Evolutionary conservation across 2,329 filamentous ascomycete species (phyloP).

Genomic region (Aspergillus vadensis): DNA sequence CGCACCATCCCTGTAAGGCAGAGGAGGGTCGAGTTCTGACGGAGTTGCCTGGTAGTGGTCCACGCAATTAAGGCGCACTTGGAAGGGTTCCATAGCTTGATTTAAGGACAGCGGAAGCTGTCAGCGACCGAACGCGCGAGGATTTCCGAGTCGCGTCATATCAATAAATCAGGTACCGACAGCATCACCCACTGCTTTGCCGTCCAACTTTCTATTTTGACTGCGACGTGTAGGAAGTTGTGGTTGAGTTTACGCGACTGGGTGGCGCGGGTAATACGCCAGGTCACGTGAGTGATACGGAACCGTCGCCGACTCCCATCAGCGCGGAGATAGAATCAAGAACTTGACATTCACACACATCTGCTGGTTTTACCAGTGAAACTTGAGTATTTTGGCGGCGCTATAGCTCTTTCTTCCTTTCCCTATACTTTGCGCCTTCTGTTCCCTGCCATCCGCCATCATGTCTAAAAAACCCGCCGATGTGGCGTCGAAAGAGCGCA

Average conservation of each 20-base stretch:
- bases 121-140: constrained; percentile 28
- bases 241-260: constrained; percentile 17
- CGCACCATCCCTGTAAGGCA: constrained; percentile 65
- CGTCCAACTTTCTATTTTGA: background rate
- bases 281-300: constrained; percentile 30
- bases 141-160: constrained; percentile 9
- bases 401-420: constrained; percentile 5
- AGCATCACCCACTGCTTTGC: constrained; percentile 2
- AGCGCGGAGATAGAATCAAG: background rate
- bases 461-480: constrained; percentile 54
- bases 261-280: constrained; percentile 29
- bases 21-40: constrained; percentile 76
- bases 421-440: background rate
- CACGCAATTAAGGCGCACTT: constrained; percentile 90
- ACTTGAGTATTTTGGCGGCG: background rate
- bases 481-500: constrained; percentile 75
- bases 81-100: constrained; percentile 70
- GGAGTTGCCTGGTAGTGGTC: constrained; percentile 87
- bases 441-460: constrained; percentile 2
- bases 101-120: constrained; percentile 22
- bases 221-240: constrained; percentile 6
- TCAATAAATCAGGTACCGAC: constrained; percentile 3
- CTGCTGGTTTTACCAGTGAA: background rate
- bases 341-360: background rate
- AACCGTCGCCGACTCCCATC: constrained; percentile 9